phyloP scores from a whole-genome alignment of 768 basidiomycete species.

The Mycena epipterygia region DNA sequence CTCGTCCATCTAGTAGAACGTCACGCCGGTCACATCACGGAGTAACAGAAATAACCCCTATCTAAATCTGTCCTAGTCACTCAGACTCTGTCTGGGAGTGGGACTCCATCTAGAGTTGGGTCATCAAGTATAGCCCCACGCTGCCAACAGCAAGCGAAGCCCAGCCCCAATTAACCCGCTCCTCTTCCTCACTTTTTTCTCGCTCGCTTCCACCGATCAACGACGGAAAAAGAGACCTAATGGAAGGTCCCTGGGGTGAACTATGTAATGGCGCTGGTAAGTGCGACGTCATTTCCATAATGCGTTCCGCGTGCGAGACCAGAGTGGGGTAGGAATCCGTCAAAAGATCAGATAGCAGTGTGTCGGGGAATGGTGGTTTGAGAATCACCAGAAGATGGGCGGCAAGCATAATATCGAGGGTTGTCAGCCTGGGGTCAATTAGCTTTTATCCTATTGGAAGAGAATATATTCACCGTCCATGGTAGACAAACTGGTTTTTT shows the following conservation, averaged over 20 bases:
- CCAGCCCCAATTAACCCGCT: constrained; percentile 68
- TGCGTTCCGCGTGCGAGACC: constrained; percentile 67
- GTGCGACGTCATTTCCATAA: constrained; percentile 51
- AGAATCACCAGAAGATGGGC: constrained; percentile 75
- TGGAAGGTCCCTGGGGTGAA: constrained; percentile 41
- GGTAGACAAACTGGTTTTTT: constrained; percentile 64
- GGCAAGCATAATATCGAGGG: constrained; percentile 76
- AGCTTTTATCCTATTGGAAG: background rate
- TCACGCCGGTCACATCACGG: constrained; percentile 2
- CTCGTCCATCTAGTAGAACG: constrained; percentile 20
- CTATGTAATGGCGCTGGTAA: constrained; percentile 34
- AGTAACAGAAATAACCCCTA: constrained; percentile 1
- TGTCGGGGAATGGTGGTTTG: constrained; percentile 72
- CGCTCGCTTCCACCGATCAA: constrained; percentile 37
- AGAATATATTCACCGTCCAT: constrained; percentile 53
- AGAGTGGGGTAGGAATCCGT: constrained; percentile 69
- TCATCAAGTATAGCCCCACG: constrained; percentile 48
- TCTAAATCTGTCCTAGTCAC: too few species aligned
- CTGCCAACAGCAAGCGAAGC: constrained; percentile 60
- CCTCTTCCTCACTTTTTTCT: constrained; percentile 57
- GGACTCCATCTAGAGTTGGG: too few species aligned
- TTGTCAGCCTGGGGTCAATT: constrained; percentile 62
- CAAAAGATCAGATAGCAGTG: constrained; percentile 68
- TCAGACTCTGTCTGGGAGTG: too few species aligned
- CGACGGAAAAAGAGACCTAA: constrained; percentile 56